Evolutionary conservation across 192 early-diverging fungal species (phyloP), one percentile per base, ranked within the genome.

Genomic region (Coemansia sp.): DNA sequence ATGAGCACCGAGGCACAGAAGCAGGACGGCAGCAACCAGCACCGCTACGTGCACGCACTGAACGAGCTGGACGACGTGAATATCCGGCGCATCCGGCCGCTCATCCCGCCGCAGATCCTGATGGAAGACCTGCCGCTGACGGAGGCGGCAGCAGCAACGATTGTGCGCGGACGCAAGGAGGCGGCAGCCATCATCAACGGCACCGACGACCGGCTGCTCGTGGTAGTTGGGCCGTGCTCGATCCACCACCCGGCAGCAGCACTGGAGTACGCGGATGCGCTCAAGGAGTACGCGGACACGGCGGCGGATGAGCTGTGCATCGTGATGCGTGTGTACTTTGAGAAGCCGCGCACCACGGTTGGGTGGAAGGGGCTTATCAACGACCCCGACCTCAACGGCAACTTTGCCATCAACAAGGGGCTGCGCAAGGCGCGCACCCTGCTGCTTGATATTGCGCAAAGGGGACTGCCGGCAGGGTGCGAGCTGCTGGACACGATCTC

Each of bases 291-390:
- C 68, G 81, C 86, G 19, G 80, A 88, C 9, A 70, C 76, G 23
- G 83, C 79, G 3, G 63, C 67, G 39, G 83, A 86, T 32, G 92
- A 94, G 56, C 72, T 94, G 74, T 85, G 82, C 21, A 88, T 94
- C 38, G 74, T 94, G 38, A 94, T 94, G 92, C 85, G 92, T 58
- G 89, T 91, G 47, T 94, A 94, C 85, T 94, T 94, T 85, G 92
- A 93, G 76, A 94, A 94, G 77, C 92, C 92, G 9, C 83, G 91
- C 64, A 91, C 90, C 11, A 92, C 90, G 15, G 87, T 94, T 11
- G 94, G 95, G 16, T 98, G 95, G 95, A 97, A 97, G 77, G 96
- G 95, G 26, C 85, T 97, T 42, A 97, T 93, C 74, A 92, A 92
- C 73, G 92, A 92, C 65, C 91, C 92, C 26, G 76, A 85, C 26